Base-by-base conservation (phyloP, 2,329 filamentous ascomycete genomes). In the Berkeleyomyces basicola region DNA sequence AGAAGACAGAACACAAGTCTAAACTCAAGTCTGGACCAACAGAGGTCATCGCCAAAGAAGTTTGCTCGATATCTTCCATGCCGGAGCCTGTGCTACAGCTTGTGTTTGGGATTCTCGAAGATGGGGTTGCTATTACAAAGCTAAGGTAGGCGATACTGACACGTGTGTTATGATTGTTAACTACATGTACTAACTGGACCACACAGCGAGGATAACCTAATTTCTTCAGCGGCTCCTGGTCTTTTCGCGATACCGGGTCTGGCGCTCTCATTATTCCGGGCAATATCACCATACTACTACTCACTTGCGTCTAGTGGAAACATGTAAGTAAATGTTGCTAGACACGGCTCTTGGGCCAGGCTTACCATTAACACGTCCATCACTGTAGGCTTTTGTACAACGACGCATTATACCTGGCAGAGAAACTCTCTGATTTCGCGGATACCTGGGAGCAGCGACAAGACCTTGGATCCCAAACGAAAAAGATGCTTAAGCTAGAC, bases 21-120 rank as follows among this genome's bases (percentile, higher is more conserved):
- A 72, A 39, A 61, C 66, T 3, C 65, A 77, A 49, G 49, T 31
- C 44, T 9, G 64, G 69, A 59, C 76, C 77, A 7, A 78, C 83
- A 62, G 87, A 93, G 70, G 75, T 97, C 64, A 87, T 88, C 0
- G 74, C 97, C 53, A 87, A 80, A 65, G 93, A 99, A 73, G 87
- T 81, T 1, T 99, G 96, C 72, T 88, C 85, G 64, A 87, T 96
- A 60, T 96, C 92, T 0, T 87, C 87, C 2, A 86, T 96, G 71
- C 92, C 93, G 0, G 85, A 90, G 65, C 82, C 85, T 3, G 83
- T 97, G 10, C 77, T 91, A 23, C 78, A 82, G 16, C 78, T 88
- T 37, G 82, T 92, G 61, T 75, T 77, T 31, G 70, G 76, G 10
- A 78, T 85, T 37, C 71, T 81, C 65, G 80, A 85, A 65, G 84